Conservation (phyloP, 495 filamentous ascomycete species). For the Xylaria grammica region DNA sequence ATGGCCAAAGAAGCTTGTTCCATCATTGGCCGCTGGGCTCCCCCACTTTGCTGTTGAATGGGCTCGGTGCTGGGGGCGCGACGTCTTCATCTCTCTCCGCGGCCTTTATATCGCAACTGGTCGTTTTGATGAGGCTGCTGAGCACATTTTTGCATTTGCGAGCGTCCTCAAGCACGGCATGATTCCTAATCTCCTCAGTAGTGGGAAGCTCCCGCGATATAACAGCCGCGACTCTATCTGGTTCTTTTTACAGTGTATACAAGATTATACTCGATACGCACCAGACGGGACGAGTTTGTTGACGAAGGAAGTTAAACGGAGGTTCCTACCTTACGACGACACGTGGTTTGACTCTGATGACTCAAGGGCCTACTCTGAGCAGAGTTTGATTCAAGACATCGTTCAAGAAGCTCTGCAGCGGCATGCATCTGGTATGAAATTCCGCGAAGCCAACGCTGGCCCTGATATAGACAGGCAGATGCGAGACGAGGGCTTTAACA, state of each 20-base stretch:
- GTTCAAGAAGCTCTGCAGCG: constrained; percentile 92
- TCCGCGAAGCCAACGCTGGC: constrained; percentile 94
- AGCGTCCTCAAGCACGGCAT: constrained; percentile 98
- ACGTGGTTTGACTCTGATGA: constrained; percentile 86
- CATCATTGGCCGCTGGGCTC: constrained; percentile 88
- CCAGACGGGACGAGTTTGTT: constrained; percentile 78
- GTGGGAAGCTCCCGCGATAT: constrained; percentile 89
- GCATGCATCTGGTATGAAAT: constrained; percentile 87
- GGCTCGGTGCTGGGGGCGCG: constrained; percentile 96
- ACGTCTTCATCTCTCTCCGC: constrained; percentile 93
- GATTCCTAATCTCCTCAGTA: constrained; percentile 92
- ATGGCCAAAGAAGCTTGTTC: constrained; percentile 81
- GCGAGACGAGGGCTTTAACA: constrained; percentile 88
- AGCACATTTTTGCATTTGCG: constrained; percentile 94
- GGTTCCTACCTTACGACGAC: constrained; percentile 96
- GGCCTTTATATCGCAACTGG: constrained; percentile 89
- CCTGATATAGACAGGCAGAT: constrained; percentile 88
- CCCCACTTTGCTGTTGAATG: constrained; percentile 95
- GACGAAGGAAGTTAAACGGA: constrained; percentile 74
- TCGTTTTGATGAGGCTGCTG: constrained; percentile 82
- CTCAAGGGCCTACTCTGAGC: constrained; percentile 79
- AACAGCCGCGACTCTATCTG: constrained; percentile 96
- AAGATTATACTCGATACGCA: constrained; percentile 87
- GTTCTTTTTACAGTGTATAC: constrained; percentile 95
- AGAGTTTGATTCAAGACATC: constrained; percentile 81